Evolutionary conservation across 192 early-diverging fungal species (phyloP), one percentile per base, ranked within the genome.

Genomic region (Chytriomyces hyalinus): DNA sequence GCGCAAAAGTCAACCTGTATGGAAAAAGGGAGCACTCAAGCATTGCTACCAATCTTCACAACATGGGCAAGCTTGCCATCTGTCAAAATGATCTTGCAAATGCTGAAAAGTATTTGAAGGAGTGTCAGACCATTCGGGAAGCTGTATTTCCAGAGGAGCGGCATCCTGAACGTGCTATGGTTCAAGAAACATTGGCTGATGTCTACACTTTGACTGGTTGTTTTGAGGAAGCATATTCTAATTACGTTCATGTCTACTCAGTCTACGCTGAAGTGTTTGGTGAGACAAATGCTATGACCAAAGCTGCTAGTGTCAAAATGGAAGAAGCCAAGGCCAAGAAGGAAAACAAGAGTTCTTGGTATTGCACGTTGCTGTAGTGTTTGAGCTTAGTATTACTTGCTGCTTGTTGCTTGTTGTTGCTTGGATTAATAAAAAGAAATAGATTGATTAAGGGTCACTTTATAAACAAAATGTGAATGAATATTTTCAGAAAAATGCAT

Each of bases 1-100:
- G 8, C 15, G 77, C 77, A 10, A 77, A 77, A 77, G 72, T 76
- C 17, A 53, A 77, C 9, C 9, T 77, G 13, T 77, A 49, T 45
- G 72, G 72, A 10, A 77, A 73, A 22, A 11, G 43, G 22, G 49
- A 64, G 51, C 76, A 77, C 77, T 10, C 51, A 36, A 57, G 51
- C 61, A 48, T 77, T 17, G 76, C 76, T 9, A 75, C 61, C 11
- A 75, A 43, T 15, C 44, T 77, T 44, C 15, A 57, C 72, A 72
- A 77, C 2, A 53, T 77, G 11, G 76, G 76, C 77, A 57, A 17
- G 36, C 59, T 77, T 76, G 71, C 71, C 1, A 8, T 70, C n/a
- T 11, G 15, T 7, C 49, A 77, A 53, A 48, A 48, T 9, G 59
- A 77, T 22, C 20, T 22, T 3, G 2, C 10, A 9, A 49, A 59